Conservation (phyloP, 2,329 filamentous ascomycete genomes). For the Aureobasidium sp. region DNA sequence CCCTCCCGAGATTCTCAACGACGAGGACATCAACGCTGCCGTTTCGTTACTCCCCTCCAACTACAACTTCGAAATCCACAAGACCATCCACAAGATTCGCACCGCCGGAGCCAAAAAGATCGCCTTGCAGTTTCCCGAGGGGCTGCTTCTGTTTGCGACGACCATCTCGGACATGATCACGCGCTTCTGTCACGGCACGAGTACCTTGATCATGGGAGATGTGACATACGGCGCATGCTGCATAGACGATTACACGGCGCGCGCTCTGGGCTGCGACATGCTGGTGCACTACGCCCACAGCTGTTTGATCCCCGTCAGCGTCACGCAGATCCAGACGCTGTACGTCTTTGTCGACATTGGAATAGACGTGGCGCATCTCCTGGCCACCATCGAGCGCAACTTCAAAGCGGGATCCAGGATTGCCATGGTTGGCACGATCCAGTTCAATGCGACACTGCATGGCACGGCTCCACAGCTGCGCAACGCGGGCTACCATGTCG, state of each 20-base stretch:
- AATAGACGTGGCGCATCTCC: constrained; percentile 81
- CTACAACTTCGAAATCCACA: constrained; percentile 97
- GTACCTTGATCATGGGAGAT: constrained; percentile 97
- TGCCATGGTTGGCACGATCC: constrained; percentile 91
- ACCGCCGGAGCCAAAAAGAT: constrained; percentile 70
- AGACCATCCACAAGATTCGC: constrained; percentile 91
- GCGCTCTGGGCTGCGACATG: constrained; percentile 86
- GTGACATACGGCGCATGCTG: constrained; percentile 98
- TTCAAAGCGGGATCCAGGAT: constrained; percentile 78
- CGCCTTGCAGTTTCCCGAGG: constrained; percentile 95
- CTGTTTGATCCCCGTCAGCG: constrained; percentile 90
- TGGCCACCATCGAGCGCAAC: constrained; percentile 81
- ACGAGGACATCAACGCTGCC: constrained; percentile 76
- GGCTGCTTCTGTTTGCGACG: constrained; percentile 87
- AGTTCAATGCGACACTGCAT: constrained; percentile 96
- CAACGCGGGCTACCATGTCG: constrained; percentile 70
- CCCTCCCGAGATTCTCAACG: constrained; percentile 74
- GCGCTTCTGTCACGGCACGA: constrained; percentile 83
- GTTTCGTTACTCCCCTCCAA: constrained; percentile 84
- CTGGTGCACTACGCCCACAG: constrained; percentile 96
- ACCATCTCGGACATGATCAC: constrained; percentile 95
- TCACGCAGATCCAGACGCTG: constrained; percentile 92
- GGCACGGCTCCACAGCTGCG: constrained; percentile 70
- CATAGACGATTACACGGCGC: constrained; percentile 95
- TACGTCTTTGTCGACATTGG: constrained; percentile 98